Base-by-base conservation (phyloP, 176 grass and related monocot species). In the Secale cereale region DNA sequence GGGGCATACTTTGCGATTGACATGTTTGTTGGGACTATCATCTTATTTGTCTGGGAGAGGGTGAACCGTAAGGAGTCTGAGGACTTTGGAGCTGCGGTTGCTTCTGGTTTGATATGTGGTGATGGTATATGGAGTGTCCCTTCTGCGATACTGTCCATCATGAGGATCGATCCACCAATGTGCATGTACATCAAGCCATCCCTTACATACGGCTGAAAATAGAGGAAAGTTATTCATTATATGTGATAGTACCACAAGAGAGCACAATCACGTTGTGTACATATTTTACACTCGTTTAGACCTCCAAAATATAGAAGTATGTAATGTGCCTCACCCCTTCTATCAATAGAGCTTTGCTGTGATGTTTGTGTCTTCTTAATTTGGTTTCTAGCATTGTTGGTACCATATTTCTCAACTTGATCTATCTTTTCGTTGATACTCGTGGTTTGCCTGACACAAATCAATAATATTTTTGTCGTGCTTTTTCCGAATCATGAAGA, bases 1-100 rank as follows among this genome's bases (percentile, higher is more conserved):
- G 94, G 94, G 39, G 94, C 91, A 11, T 94, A 97, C 82, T 94
- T 97, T 26, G 94, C 91, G 1, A 90, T 97, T 2, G 94, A 97
- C 57, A 97, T 97, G 94, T 94, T 97, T 41, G 82, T 97, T 0
- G 94, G 94, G 29, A 97, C 89, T 0, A 77, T 87, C 30, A 92
- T 97, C 62, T 80, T 97, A 23, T 97, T 90, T 7, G 76, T 92
- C 36, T 97, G 94, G 94, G 87, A 97, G 74, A 77, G 36, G 79
- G 11, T 88, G 57, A 97, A 93, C 63, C 80, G 30, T 43, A 90
- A 90, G 76, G 94, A 94, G 8, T 90, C 87, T 0, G 83, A 97
- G 5, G 94, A 92, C 40, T 97, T 86, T 56, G 83, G 83, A 1
- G 89, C 87, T 23, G 91, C 91, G 0, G 4, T 97, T 26, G 94